phyloP scores from a whole-genome alignment of 345 rosid species.

The Linum tenue region DNA sequence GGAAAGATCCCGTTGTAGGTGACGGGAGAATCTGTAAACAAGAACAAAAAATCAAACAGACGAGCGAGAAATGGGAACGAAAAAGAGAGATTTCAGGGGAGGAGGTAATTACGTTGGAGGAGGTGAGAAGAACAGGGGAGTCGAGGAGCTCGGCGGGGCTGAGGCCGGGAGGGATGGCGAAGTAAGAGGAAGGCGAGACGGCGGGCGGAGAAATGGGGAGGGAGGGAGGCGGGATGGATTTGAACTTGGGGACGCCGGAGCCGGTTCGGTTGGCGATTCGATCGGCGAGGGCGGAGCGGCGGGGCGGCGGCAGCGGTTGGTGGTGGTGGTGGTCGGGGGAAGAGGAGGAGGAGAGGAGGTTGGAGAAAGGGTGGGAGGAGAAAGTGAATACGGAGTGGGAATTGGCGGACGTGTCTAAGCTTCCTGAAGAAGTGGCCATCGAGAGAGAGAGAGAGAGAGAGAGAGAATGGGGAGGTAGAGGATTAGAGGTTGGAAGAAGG shows the following conservation, averaged over 20 bases:
- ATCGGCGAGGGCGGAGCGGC: conserved; percentile 27
- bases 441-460: too few species aligned
- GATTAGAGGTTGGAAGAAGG: too few species aligned
- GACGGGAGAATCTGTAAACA: conserved; percentile 64
- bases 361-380: conserved; percentile 23
- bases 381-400: conserved; percentile 14
- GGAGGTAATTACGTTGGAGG: conserved; percentile 49
- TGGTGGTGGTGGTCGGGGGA: conserved; percentile 50
- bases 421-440: too few species aligned
- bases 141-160: conserved; percentile 70
- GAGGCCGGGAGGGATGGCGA: conserved; percentile 67
- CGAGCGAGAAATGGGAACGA: neutral
- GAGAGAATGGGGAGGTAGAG: too few species aligned
- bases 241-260: conserved; percentile 75
- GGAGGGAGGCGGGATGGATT: conserved; percentile 68
- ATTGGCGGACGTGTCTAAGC: too few species aligned
- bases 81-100: neutral
- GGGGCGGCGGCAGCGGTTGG: conserved; percentile 16
- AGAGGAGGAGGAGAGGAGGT: conserved; percentile 26
- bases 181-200: conserved; percentile 65
- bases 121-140: conserved; percentile 69
- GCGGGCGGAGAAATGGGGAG: conserved; percentile 67
- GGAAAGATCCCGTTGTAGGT: conserved; percentile 78
- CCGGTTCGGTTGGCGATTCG: conserved; percentile 47
- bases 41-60: neutral